phyloP scores from a whole-genome alignment of 2,329 filamentous ascomycete genomes.

The Ophiostoma novo-ulmi region DNA sequence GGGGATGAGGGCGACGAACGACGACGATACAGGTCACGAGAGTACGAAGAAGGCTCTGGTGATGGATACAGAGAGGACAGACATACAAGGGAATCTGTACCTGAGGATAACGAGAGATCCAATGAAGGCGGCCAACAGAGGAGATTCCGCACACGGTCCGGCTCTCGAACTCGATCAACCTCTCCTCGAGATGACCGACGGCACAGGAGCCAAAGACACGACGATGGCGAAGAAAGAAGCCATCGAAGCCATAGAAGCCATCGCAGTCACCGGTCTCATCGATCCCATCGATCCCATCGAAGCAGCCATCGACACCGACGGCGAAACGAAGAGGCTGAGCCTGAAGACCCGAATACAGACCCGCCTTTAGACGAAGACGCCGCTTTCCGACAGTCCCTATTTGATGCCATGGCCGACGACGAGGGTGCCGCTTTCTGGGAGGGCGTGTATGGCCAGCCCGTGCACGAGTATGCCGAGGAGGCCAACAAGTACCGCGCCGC shows the following conservation, averaged over 20 bases:
- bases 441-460: constrained; percentile 89
- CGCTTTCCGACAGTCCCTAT: constrained; percentile 88
- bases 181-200: background rate
- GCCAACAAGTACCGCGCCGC: background rate
- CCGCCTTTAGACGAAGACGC: constrained; percentile 58
- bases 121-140: background rate
- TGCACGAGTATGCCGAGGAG: constrained; percentile 49
- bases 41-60: background rate
- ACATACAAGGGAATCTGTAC: background rate
- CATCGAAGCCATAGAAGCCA: background rate
- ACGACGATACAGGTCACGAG: constrained; percentile 8
- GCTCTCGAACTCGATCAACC: background rate
- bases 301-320: constrained; percentile 8
- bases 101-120: background rate
- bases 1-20: background rate
- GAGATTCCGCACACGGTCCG: background rate
- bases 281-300: background rate
- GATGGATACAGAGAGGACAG: background rate
- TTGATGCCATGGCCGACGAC: constrained; percentile 94
- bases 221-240: background rate
- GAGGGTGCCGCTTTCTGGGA: constrained; percentile 96
- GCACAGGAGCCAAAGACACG: background rate
- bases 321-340: constrained; percentile 14
- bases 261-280: background rate
- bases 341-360: constrained; percentile 42